Evolutionary conservation across 2,329 filamentous ascomycete genomes (phyloP).

Genomic region (Claviceps digitariae): DNA sequence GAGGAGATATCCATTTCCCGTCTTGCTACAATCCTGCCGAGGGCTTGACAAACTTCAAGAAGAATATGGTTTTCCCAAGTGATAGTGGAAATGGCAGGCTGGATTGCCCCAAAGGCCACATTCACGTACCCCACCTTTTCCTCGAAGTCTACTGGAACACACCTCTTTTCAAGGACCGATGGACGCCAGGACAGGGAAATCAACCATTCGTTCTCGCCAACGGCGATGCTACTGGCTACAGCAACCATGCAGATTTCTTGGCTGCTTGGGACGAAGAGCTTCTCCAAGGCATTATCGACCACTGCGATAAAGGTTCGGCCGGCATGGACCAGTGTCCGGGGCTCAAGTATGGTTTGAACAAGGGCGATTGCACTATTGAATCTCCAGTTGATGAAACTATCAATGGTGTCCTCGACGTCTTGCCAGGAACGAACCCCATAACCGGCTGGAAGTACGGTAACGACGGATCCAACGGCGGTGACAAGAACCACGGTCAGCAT

Average conservation of each 20-base stretch:
- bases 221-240: conserved; percentile 58
- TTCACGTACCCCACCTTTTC: conserved; percentile 44
- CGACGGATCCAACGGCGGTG: conserved; percentile 4
- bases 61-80: conserved; percentile 53
- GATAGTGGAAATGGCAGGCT: conserved; percentile 29
- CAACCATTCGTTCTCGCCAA: conserved; percentile 57
- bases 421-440: conserved; percentile 44
- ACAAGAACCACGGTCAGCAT: neutral
- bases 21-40: conserved; percentile 57
- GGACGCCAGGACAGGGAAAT: conserved; percentile 37
- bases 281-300: conserved; percentile 54
- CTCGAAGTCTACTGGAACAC: conserved; percentile 50
- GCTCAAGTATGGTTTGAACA: conserved; percentile 33
- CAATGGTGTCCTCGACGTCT: conserved; percentile 27
- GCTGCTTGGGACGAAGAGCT: conserved; percentile 55
- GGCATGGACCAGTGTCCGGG: conserved; percentile 51
- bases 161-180: conserved; percentile 34
- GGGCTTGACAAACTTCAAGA: conserved; percentile 44
- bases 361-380: conserved; percentile 35
- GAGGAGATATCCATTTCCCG: conserved; percentile 58
- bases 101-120: conserved; percentile 41
- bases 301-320: conserved; percentile 44
- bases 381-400: conserved; percentile 33
- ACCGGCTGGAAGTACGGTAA: conserved; percentile 35
- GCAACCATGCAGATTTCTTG: conserved; percentile 59